These are phyloP conservation scores for Brettanomyces sp. DNA, from an alignment of 805 yeast genomes.

Conservation along the genomic window DNA sequence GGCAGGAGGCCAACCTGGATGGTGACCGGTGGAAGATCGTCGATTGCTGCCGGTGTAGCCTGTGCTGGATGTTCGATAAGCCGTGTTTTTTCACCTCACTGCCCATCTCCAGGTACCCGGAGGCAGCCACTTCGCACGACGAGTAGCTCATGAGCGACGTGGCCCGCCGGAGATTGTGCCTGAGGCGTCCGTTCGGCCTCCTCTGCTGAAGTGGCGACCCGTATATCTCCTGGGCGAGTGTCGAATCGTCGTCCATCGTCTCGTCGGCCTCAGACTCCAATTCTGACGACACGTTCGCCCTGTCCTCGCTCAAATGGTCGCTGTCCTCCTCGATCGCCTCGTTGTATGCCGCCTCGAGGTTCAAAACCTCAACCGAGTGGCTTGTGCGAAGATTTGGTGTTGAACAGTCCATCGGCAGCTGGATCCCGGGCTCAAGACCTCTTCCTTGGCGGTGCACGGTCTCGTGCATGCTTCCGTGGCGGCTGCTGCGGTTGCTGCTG, in stretches of 20 bases:
- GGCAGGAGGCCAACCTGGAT: too few relatives aligned
- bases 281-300: not conserved
- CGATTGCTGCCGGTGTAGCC: not conserved
- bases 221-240: conserved; percentile 13
- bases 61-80: too few relatives aligned
- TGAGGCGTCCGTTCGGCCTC: conserved; percentile 9
- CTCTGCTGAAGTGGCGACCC: conserved; percentile 32
- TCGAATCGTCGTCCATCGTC: conserved; percentile 5
- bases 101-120: too few relatives aligned
- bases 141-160: conserved; percentile 10
- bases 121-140: not conserved
- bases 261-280: conserved; percentile 4
- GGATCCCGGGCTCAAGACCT: not conserved
- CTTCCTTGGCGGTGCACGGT: not conserved
- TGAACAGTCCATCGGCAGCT: not conserved
- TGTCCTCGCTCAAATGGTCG: conserved; percentile 2
- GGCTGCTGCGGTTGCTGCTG: not conserved
- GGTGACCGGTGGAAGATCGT: not conserved
- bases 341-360: not conserved
- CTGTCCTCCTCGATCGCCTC: conserved; percentile 3
- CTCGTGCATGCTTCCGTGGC: not conserved
- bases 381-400: not conserved
- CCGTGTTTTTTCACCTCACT: too few relatives aligned
- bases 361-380: not conserved
- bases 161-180: conserved; percentile 19